A percentile compares a stretch with the other conserved stretches of the same genome.
Evolutionary conservation across 768 basidiomycete species (phyloP).

Genomic region (Piloderma croceum): DNA sequence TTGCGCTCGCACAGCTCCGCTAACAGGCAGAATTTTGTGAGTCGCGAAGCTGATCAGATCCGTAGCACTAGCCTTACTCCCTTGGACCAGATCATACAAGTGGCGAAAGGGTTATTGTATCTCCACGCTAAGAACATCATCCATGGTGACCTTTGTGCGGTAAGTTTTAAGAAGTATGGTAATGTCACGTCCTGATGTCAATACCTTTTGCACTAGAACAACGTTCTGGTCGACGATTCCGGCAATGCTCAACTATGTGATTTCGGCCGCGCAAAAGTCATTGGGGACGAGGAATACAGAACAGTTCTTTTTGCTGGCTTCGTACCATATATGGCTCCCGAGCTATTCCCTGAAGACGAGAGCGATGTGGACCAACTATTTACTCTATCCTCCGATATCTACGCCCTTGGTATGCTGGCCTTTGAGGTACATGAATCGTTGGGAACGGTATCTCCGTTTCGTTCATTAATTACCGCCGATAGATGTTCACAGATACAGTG

Average conservation of each 20-base stretch:
- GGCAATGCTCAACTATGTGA: slow-evolving; percentile 12
- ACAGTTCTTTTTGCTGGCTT: slow-evolving; percentile 8
- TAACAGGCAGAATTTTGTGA: background rate
- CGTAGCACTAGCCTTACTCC: background rate
- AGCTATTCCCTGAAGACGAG: slow-evolving; percentile 9
- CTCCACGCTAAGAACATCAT: slow-evolving; percentile 14
- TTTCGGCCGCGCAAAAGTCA: slow-evolving; percentile 17
- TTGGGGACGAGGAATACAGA: slow-evolving; percentile 8
- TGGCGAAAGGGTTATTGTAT: slow-evolving; percentile 14
- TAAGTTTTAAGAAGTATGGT: background rate
- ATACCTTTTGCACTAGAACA: slow-evolving; percentile 5
- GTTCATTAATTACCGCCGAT: background rate
- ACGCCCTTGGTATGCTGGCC: slow-evolving; percentile 12
- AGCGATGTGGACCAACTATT: slow-evolving; percentile 1
- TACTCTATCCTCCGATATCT: slow-evolving; percentile 14
- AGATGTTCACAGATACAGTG: background rate
- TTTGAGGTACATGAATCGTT: slow-evolving; percentile 10
- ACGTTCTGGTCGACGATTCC: slow-evolving; percentile 13
- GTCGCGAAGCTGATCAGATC: background rate
- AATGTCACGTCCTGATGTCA: background rate
- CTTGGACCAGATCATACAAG: slow-evolving; percentile 10
- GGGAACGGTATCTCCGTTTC: background rate
- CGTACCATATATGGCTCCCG: slow-evolving; percentile 13
- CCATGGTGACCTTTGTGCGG: slow-evolving; percentile 20
- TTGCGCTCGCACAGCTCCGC: background rate